phyloP scores from a whole-genome alignment of 2,329 filamentous ascomycete genomes.

The Aaosphaeria arxii region DNA sequence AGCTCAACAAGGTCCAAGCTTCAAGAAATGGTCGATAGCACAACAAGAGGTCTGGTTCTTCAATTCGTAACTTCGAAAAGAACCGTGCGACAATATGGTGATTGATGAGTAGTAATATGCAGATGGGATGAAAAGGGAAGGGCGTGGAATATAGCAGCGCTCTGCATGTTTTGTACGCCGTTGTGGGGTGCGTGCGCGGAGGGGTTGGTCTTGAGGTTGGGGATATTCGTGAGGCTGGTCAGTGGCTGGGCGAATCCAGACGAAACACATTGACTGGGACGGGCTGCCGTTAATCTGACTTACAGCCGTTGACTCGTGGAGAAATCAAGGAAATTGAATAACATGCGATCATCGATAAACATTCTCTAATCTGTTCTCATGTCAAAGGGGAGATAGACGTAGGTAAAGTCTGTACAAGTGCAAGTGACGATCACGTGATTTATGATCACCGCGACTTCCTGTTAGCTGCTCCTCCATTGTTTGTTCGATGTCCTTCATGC shows the following conservation, averaged over 20 bases:
- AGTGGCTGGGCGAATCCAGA: not conserved
- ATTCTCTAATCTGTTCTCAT: too few relatives aligned
- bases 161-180: not conserved
- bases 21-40: not conserved
- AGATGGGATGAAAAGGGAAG: not conserved
- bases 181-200: not conserved
- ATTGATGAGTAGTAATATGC: not conserved
- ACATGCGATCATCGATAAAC: too few relatives aligned
- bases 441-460: too few relatives aligned
- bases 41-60: not conserved
- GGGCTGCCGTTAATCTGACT: too few relatives aligned
- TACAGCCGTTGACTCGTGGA: too few relatives aligned
- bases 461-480: too few relatives aligned
- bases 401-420: too few relatives aligned
- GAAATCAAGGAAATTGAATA: too few relatives aligned
- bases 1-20: not conserved
- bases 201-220: not conserved
- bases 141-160: not conserved
- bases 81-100: not conserved
- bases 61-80: not conserved
- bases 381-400: too few relatives aligned
- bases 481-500: too few relatives aligned
- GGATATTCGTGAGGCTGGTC: not conserved
- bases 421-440: too few relatives aligned
- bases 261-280: not conserved